Percentiles rank a stretch among this genome's conserved stretches.
These are phyloP conservation scores for Agastache rugosa DNA, from an alignment of 257 asterid genomes.

Conservation along the genomic window DNA sequence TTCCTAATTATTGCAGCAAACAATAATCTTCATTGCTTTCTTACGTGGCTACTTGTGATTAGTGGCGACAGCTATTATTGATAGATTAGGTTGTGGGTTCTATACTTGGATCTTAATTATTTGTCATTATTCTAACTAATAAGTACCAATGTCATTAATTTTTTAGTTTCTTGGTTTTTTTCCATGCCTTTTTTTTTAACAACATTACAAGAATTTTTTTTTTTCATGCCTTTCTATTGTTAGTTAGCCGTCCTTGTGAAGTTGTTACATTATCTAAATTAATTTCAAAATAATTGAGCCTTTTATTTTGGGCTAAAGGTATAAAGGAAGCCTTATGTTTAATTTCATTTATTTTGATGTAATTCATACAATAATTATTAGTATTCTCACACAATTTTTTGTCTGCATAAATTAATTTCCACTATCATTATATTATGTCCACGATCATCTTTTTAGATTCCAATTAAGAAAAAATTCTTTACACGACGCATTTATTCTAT, in stretches of 20 bases:
- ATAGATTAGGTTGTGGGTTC: constrained; percentile 3
- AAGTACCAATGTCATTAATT: neutral
- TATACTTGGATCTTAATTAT: neutral
- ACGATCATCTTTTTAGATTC: too few species aligned
- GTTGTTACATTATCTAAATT: constrained; percentile 19
- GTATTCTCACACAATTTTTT: too few species aligned
- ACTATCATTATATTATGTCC: too few species aligned
- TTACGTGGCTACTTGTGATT: neutral
- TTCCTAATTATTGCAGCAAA: too few species aligned
- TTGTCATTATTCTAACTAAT: constrained; percentile 6
- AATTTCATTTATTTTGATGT: neutral
- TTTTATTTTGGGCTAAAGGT: neutral
- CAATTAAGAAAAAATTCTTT: too few species aligned
- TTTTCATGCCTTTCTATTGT: neutral
- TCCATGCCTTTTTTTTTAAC: neutral
- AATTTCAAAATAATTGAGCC: constrained; percentile 1
- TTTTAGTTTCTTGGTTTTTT: neutral
- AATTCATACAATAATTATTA: too few species aligned
- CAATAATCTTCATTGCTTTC: neutral
- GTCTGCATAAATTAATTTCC: too few species aligned
- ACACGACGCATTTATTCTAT: too few species aligned
- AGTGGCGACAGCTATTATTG: neutral
- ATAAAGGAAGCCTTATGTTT: neutral
- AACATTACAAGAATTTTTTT: too few species aligned
- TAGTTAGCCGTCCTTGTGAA: neutral